A percentile compares a stretch with the other conserved stretches of the same genome.
These are phyloP conservation scores for Nicotiana benthamiana DNA, from an alignment of 257 asterid genomes.

Conservation along the genomic window DNA sequence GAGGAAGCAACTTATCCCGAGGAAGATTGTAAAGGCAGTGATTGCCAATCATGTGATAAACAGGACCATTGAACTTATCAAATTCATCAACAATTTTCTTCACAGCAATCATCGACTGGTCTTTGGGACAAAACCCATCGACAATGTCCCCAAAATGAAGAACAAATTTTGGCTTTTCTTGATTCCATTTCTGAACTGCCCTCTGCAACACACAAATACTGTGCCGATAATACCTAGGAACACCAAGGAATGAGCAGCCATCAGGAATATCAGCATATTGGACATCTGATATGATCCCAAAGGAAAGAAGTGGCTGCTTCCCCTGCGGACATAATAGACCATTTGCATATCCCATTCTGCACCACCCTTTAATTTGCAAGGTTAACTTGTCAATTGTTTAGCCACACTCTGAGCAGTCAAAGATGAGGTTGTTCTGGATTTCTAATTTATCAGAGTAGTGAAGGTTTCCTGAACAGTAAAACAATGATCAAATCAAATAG, in stretches of 20 bases:
- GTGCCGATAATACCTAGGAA: constrained; percentile 87
- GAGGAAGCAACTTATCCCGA: constrained; percentile 66
- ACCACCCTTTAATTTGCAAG: constrained; percentile 4
- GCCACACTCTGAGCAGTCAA: neutral
- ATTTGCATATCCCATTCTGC: constrained; percentile 49
- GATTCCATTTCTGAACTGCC: constrained; percentile 61
- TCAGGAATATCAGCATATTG: constrained; percentile 94
- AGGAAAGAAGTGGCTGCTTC: constrained; percentile 71
- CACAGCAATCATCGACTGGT: constrained; percentile 50
- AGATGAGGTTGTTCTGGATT: neutral
- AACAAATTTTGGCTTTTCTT: constrained; percentile 39
- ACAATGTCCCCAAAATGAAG: constrained; percentile 80
- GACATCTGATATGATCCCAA: constrained; percentile 93
- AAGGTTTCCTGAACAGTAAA: neutral
- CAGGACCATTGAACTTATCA: constrained; percentile 46
- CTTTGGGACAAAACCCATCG: constrained; percentile 86
- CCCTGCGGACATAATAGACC: constrained; percentile 29
- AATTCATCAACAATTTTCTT: constrained; percentile 46
- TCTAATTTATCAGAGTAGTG: neutral
- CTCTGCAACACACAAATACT: constrained; percentile 67
- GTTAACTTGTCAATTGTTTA: neutral
- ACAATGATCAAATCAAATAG: neutral
- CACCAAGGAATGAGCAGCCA: constrained; percentile 84
- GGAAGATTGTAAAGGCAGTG: constrained; percentile 97
- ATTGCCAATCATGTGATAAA: constrained; percentile 89